Percentiles rank a stretch among this genome's conserved stretches.
Evolutionary conservation across 441 rosid genomes (phyloP).

Genomic region (Bocquillonia castaneifolia): DNA sequence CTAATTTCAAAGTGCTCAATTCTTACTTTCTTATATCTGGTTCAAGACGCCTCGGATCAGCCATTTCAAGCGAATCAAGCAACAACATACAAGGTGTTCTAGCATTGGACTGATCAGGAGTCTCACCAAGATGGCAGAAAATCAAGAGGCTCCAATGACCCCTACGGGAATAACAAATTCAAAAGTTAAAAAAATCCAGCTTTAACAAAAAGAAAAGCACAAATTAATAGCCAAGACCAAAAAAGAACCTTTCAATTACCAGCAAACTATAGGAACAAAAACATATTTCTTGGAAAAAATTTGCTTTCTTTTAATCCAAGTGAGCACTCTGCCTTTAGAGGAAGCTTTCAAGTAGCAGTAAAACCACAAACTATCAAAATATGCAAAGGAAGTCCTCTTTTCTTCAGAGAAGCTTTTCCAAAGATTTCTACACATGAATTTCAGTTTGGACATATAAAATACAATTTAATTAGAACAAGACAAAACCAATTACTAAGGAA

Average conservation of each 20-base stretch:
- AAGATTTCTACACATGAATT: slow-evolving; percentile 40
- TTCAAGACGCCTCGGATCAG: slow-evolving; percentile 51
- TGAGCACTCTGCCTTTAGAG: slow-evolving; percentile 42
- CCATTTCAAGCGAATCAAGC: slow-evolving; percentile 70
- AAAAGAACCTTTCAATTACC: slow-evolving; percentile 41
- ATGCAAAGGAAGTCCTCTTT: slow-evolving; percentile 43
- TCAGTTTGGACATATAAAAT: too few relatives aligned
- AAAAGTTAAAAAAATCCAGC: slow-evolving; percentile 10
- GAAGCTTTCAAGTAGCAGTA: slow-evolving; percentile 40
- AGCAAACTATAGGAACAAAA: slow-evolving; percentile 67
- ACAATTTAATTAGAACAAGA: too few relatives aligned
- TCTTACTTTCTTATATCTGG: slow-evolving; percentile 71
- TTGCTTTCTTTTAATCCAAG: slow-evolving; percentile 53
- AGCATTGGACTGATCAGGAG: slow-evolving; percentile 38
- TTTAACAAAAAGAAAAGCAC: background rate
- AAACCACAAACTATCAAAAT: slow-evolving; percentile 66
- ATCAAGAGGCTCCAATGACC: slow-evolving; percentile 84
- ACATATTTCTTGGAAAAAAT: slow-evolving; percentile 72
- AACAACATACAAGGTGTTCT: slow-evolving; percentile 66
- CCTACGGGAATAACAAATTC: slow-evolving; percentile 34
- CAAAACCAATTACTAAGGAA: too few relatives aligned
- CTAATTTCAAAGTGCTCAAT: background rate
- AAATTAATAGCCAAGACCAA: background rate
- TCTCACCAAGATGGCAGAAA: slow-evolving; percentile 70
- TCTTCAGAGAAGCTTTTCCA: slow-evolving; percentile 49